Percentiles rank a stretch among this genome's conserved stretches.
Evolutionary conservation across 78 protist species (phyloP).

Genomic region (Cavenderia fasciculata): DNA sequence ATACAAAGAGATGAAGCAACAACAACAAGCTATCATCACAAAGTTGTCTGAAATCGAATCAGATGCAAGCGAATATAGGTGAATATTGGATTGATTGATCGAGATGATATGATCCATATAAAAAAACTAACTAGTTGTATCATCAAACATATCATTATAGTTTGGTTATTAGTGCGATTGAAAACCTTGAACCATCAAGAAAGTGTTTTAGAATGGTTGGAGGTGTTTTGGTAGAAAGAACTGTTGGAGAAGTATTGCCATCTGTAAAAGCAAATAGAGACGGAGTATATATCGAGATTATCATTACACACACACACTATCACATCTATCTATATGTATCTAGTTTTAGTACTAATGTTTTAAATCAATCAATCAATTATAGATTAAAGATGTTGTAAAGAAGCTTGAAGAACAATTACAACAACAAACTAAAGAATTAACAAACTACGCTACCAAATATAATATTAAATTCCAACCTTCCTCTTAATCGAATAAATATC

Average conservation of each 20-base stretch:
- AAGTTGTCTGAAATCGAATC: constrained; percentile 60
- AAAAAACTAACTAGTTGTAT: too few relatives aligned
- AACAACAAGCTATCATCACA: constrained; percentile 42
- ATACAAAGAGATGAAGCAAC: constrained; percentile 57
- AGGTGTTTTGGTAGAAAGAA: constrained; percentile 79
- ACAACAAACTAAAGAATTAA: constrained; percentile 54
- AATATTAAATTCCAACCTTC: constrained; percentile 41
- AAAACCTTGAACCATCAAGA: constrained; percentile 56
- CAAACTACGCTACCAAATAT: constrained; percentile 49
- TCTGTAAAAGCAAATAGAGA: constrained; percentile 57
- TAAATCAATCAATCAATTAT: not conserved
- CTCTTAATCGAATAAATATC: not conserved
- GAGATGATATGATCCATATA: not conserved
- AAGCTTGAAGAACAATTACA: constrained; percentile 53
- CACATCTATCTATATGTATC: not conserved
- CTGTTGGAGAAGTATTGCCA: constrained; percentile 79
- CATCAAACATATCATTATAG: not conserved
- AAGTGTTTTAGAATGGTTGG: constrained; percentile 81
- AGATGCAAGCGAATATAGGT: constrained; percentile 54
- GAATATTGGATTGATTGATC: not conserved
- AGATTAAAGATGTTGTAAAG: constrained; percentile 53
- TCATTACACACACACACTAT: not conserved
- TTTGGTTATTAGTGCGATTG: constrained; percentile 66
- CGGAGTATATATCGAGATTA: constrained; percentile 28
- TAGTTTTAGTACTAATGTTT: not conserved